A percentile compares a stretch with the other conserved stretches of the same genome.
Conservation (phyloP, 1,139 yeast genomes). For the Debaryomyces robertsiae region DNA sequence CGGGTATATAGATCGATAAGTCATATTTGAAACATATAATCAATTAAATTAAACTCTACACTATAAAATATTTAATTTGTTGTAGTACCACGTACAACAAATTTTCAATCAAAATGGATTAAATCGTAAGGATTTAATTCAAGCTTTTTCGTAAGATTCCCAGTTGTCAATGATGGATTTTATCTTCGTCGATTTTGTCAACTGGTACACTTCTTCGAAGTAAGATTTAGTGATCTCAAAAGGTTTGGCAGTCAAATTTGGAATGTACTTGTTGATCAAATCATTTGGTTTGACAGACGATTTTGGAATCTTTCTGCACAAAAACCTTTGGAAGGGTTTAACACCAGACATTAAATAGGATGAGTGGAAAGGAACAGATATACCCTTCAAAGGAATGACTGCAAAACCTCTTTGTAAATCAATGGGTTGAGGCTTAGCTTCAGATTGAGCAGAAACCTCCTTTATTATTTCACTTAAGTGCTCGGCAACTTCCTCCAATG, state of each 20-base stretch:
- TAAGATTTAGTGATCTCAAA: constrained; percentile 94
- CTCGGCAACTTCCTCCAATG: constrained; percentile 84
- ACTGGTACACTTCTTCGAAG: constrained; percentile 90
- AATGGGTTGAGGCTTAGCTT: constrained; percentile 92
- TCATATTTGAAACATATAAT: too few species aligned
- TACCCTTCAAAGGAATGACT: constrained; percentile 96
- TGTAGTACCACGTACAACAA: constrained; percentile 11
- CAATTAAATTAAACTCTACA: background rate
- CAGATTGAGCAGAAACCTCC: constrained; percentile 79
- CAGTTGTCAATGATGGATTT: constrained; percentile 90
- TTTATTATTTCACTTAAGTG: constrained; percentile 85
- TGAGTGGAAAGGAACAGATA: constrained; percentile 98
- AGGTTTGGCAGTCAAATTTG: constrained; percentile 98
- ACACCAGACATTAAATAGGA: constrained; percentile 97
- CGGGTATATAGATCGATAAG: constrained; percentile 26
- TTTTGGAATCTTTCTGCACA: constrained; percentile 92
- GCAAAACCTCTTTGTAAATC: constrained; percentile 98
- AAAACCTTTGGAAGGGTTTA: constrained; percentile 97
- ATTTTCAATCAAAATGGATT: constrained; percentile 1
- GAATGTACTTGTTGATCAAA: constrained; percentile 92
- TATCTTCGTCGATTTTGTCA: constrained; percentile 90
- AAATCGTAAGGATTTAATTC: constrained; percentile 12
- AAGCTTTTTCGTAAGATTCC: constrained; percentile 74
- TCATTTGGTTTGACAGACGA: constrained; percentile 94
- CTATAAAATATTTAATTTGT: background rate